Evolutionary conservation across 1,284 basidiomycete genomes (phyloP).

Genomic region (Ganoderma leucocontextum): DNA sequence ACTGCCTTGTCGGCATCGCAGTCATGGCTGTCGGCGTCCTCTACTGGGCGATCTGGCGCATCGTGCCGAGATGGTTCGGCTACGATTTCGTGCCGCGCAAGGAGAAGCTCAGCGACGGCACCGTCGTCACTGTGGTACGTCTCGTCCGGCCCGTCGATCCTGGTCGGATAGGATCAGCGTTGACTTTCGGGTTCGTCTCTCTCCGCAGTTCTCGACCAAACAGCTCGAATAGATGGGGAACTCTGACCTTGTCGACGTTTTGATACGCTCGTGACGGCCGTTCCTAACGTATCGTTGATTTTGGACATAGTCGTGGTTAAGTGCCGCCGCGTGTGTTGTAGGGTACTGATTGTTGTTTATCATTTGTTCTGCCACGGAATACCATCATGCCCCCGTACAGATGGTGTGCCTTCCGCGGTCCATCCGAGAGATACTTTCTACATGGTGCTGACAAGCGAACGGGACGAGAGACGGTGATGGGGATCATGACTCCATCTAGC

Average conservation of each 20-base stretch:
- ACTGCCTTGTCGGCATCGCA: slow-evolving; percentile 63
- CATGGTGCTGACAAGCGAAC: too few relatives aligned
- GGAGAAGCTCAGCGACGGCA: slow-evolving; percentile 61
- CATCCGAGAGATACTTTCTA: too few relatives aligned
- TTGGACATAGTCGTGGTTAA: neutral
- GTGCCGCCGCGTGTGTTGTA: neutral
- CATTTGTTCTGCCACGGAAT: neutral
- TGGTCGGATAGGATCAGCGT: neutral
- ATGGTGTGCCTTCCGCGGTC: too few relatives aligned
- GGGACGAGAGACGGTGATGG: too few relatives aligned
- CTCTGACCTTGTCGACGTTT: neutral
- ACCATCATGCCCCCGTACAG: neutral
- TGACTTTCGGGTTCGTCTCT: neutral
- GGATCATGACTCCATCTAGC: too few relatives aligned
- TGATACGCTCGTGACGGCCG: neutral
- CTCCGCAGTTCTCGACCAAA: neutral
- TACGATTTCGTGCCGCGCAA: slow-evolving; percentile 59
- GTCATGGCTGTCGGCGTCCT: slow-evolving; percentile 55
- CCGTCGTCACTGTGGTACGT: slow-evolving; percentile 61
- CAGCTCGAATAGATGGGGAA: neutral
- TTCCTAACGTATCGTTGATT: neutral
- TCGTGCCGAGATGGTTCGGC: slow-evolving; percentile 58
- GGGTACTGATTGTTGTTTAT: neutral
- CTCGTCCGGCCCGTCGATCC: neutral
- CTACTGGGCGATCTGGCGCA: slow-evolving; percentile 65